A percentile compares a stretch with the other conserved stretches of the same genome.
phyloP scores from a whole-genome alignment of 2,329 filamentous ascomycete genomes.

The Fusarium equiseti region DNA sequence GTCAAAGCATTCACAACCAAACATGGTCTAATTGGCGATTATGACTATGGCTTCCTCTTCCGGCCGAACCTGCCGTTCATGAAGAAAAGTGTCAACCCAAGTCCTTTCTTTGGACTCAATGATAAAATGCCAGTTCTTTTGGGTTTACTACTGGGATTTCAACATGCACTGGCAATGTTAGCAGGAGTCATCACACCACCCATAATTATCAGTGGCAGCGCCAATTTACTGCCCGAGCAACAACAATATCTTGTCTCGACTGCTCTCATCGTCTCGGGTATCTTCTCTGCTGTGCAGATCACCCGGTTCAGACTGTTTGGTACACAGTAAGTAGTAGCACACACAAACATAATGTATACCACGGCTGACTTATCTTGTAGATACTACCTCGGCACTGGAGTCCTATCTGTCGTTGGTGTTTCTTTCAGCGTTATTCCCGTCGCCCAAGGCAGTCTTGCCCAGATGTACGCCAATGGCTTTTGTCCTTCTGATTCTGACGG shows the following conservation, averaged over 20 bases:
- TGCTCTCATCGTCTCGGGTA: conserved; percentile 81
- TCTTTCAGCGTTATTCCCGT: conserved; percentile 53
- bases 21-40: conserved; percentile 83
- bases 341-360: background rate
- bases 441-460: conserved; percentile 74
- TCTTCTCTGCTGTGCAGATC: conserved; percentile 81
- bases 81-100: conserved; percentile 63
- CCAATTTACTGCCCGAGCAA: conserved; percentile 69
- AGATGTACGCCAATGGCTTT: conserved; percentile 83
- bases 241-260: conserved; percentile 85
- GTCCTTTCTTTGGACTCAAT: conserved; percentile 87
- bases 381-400: conserved; percentile 81
- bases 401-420: conserved; percentile 81
- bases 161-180: conserved; percentile 83
- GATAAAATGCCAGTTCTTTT: conserved; percentile 82
- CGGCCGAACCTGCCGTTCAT: conserved; percentile 85
- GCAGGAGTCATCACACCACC: conserved; percentile 82
- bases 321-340: conserved; percentile 62
- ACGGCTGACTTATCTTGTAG: conserved; percentile 52
- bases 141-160: conserved; percentile 79
- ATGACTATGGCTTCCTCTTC: conserved; percentile 93
- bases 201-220: conserved; percentile 75
- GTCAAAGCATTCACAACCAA: conserved; percentile 64
- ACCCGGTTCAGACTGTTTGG: conserved; percentile 78
- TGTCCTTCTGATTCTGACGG: conserved; percentile 71